Evolutionary conservation across 1,284 basidiomycete genomes (phyloP), one percentile per base, ranked within the genome.

Genomic region (Sanghuangporus baumii): DNA sequence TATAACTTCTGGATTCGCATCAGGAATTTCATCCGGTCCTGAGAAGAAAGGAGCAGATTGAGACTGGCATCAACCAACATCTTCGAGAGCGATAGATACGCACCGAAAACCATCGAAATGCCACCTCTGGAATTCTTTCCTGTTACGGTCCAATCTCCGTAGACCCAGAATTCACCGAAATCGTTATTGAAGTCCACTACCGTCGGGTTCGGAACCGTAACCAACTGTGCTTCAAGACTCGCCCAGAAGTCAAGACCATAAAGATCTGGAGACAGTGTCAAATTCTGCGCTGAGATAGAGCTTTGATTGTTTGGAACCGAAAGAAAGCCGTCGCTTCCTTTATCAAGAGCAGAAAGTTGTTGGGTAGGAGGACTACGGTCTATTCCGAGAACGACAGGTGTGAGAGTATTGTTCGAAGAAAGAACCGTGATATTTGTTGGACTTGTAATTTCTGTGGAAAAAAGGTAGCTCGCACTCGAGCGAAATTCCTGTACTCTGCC

Each of bases 221-320:
- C 84, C 1, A 87, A 74, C 66, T 81, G 79, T 1, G 84, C 84
- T 66, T 85, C 82, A 14, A 87, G 73, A 68, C 82, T 85, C 68
- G 84, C 79, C 84, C 85, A 88, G 69, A 87, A 87, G 68, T 87
- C 85, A 51, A 87, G 69, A 3, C 85, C 85, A 65, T 76, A 86
- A 38, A 73, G 71, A 11, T 78, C 75, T 0, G 85, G 84, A 59
- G 78, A 74, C 43, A 87, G 70, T 6, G 78, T 77, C 2, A 78
- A 73, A 66, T 86, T 82, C 16, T 77, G 73, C 1, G 66, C 67
- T 61, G 81, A 79, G 40, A 86, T 69, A 18, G 73, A 75, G 46
- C 76, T 81, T n/a, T 74, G 72, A 66, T 86, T 85, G 67, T 82
- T 83, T 5, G 84, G 84, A 3, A 81, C 74, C 3, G 80, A 80